Evolutionary conservation across 2,329 filamentous ascomycete species (phyloP).

Genomic region (Gaeumannomyces tritici): DNA sequence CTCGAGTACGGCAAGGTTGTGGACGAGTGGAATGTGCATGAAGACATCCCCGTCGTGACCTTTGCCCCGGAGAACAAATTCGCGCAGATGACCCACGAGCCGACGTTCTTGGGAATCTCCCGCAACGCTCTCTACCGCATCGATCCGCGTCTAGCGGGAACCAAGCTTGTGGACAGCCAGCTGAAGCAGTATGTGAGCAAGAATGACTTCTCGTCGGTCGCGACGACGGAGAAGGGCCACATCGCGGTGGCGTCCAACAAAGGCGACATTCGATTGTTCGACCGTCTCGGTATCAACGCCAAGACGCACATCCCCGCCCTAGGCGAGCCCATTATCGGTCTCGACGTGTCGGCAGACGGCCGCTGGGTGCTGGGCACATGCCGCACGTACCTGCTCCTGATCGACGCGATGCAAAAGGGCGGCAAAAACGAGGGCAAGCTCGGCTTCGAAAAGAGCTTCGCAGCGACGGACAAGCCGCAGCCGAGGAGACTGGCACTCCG

Average conservation of each 20-base stretch:
- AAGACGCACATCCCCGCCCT: slow-evolving; percentile 96
- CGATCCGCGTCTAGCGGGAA: slow-evolving; percentile 80
- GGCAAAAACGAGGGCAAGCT: slow-evolving; percentile 97
- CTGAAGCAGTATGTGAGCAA: slow-evolving; percentile 95
- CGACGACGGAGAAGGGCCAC: slow-evolving; percentile 93
- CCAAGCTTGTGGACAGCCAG: slow-evolving; percentile 86
- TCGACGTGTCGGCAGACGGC: slow-evolving; percentile 92
- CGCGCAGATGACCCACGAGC: slow-evolving; percentile 89
- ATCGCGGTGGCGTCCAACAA: slow-evolving; percentile 97
- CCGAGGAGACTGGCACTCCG: slow-evolving; percentile 82
- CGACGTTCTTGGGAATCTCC: slow-evolving; percentile 90
- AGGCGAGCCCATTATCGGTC: slow-evolving; percentile 86
- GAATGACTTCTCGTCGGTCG: slow-evolving; percentile 91
- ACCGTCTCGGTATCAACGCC: slow-evolving; percentile 90
- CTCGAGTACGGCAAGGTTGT: slow-evolving; percentile 96
- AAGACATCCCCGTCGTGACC: slow-evolving; percentile 84
- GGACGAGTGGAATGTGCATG: slow-evolving; percentile 97
- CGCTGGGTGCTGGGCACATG: slow-evolving; percentile 94
- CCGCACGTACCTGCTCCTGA: slow-evolving; percentile 85
- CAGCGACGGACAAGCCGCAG: slow-evolving; percentile 87
- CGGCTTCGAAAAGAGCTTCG: slow-evolving; percentile 91
- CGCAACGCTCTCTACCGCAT: slow-evolving; percentile 88
- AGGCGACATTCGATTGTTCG: slow-evolving; percentile 91
- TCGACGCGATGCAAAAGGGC: slow-evolving; percentile 81
- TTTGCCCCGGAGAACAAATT: slow-evolving; percentile 98